Evolutionary conservation across 2,329 filamentous ascomycete species (phyloP).

Genomic region (Aureobasidium sp.): DNA sequence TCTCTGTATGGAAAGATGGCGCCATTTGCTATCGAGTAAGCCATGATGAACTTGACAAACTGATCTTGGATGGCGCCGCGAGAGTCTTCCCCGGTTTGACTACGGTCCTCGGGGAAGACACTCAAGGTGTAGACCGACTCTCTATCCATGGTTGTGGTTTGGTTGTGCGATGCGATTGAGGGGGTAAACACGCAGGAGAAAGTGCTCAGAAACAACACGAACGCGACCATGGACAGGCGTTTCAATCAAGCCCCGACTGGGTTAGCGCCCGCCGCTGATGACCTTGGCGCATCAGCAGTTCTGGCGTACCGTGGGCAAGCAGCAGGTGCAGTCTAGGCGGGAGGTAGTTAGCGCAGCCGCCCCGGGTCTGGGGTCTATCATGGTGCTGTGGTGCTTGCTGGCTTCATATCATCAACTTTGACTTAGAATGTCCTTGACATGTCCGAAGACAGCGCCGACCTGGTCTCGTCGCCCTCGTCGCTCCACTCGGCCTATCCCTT

Average conservation of each 20-base stretch:
- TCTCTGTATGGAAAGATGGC: slow-evolving; percentile 70
- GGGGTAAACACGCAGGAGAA: not conserved
- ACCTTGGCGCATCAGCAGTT: no score
- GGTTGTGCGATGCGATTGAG: not conserved
- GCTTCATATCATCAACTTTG: not conserved
- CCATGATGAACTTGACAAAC: slow-evolving; percentile 83
- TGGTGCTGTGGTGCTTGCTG: not conserved
- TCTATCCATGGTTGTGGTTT: slow-evolving; percentile 59
- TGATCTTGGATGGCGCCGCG: slow-evolving; percentile 58
- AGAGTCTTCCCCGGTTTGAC: slow-evolving; percentile 25
- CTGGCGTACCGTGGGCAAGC: no score
- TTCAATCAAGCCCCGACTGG: not conserved
- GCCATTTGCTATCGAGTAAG: slow-evolving; percentile 86
- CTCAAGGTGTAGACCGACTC: slow-evolving; percentile 80
- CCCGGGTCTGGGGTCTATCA: not conserved
- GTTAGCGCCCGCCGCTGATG: not conserved
- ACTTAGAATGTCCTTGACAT: slow-evolving; percentile 18
- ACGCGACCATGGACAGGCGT: not conserved
- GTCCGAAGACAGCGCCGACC: slow-evolving; percentile 41
- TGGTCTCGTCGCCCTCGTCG: slow-evolving; percentile 27
- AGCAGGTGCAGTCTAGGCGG: no score
- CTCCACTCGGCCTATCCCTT: slow-evolving; percentile 43
- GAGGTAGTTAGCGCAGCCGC: no score
- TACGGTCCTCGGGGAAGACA: slow-evolving; percentile 51
- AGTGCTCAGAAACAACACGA: not conserved